phyloP scores from a whole-genome alignment of 2,329 filamentous ascomycete species.

The Talaromyces sp. region DNA sequence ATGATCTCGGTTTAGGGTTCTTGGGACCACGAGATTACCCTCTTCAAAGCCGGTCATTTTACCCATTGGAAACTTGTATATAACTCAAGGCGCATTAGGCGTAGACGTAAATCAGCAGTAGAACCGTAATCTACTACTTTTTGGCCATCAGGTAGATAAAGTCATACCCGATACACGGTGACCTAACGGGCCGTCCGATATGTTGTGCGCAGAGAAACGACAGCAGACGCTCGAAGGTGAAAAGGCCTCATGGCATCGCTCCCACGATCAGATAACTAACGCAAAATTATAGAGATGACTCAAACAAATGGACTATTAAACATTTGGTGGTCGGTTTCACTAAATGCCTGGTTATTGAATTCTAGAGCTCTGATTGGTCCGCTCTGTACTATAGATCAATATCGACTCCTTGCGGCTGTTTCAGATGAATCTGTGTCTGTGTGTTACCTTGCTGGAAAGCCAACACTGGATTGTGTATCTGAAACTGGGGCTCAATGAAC shows the following conservation, averaged over 20 bases:
- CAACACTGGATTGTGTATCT: not conserved
- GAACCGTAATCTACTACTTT: too few relatives aligned
- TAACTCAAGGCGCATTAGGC: not conserved
- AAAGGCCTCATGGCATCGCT: not conserved
- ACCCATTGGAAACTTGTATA: too few relatives aligned
- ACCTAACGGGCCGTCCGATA: not conserved
- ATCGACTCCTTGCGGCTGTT: conserved; percentile 4
- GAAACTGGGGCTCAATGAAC: not conserved
- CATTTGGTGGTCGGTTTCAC: not conserved
- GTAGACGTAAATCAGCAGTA: not conserved
- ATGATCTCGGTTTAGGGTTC: not conserved
- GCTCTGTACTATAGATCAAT: not conserved
- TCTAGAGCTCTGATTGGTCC: not conserved
- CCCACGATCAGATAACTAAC: not conserved
- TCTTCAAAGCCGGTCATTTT: too few relatives aligned
- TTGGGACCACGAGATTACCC: not conserved
- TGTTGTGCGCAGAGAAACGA: not conserved
- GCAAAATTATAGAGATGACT: not conserved
- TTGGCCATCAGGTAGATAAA: not conserved
- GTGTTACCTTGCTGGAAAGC: not conserved
- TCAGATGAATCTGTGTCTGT: not conserved
- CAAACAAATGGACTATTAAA: not conserved
- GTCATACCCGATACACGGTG: not conserved
- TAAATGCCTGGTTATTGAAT: not conserved
- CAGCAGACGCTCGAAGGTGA: not conserved